Base-by-base conservation (phyloP, 1,284 basidiomycete species). In the Trichosporon faecale region DNA sequence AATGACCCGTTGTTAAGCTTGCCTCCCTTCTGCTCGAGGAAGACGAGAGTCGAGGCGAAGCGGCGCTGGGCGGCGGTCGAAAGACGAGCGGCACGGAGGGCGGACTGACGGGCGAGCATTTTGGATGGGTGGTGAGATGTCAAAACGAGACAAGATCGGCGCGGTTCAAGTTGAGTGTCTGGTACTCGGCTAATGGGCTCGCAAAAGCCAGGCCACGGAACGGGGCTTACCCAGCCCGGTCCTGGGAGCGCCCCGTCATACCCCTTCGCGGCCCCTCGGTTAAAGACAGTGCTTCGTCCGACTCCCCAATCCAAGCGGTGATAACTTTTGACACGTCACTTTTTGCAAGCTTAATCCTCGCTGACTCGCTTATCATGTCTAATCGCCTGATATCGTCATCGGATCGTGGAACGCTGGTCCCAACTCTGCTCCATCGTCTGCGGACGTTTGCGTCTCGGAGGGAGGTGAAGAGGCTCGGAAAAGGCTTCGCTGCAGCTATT, bases 1-100 rank as follows among this genome's bases (percentile, higher is more conserved):
- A 97, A 87, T n/a, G 92, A 91, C 9, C 89, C 90, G 5, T 93
- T 88, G 73, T 94, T 93, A 75, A 98, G 88, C 74, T 88, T 87
- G 64, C 94, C 94, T 66, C 88, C 87, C 70, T 89, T 89, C 83
- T 98, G 94, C 84, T 98, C 96, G 72, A 98, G 86, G 76, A 93
- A 91, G 65, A 98, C 89, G 21, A 98, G 88, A 0, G 93, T 85
- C 64, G 85, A 85, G 12, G 82, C 83, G 46, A 79, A 70, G 67
- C 82, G 74, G 46, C 78, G 69, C 63, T 77, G 75, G 3, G 75
- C 70, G 33, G 69, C 31, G 18, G 74, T 65, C 25, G 76, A 69
- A 29, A 69, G 55, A 67, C 70, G 71, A n/a, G 73, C 68, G 49
- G 67, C 40, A 66, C 73, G 73, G 66, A 65, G 44, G 63, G 64